These are phyloP conservation scores for Agaricus subrufescens DNA, from an alignment of 768 basidiomycete species.

Conservation along the genomic window DNA sequence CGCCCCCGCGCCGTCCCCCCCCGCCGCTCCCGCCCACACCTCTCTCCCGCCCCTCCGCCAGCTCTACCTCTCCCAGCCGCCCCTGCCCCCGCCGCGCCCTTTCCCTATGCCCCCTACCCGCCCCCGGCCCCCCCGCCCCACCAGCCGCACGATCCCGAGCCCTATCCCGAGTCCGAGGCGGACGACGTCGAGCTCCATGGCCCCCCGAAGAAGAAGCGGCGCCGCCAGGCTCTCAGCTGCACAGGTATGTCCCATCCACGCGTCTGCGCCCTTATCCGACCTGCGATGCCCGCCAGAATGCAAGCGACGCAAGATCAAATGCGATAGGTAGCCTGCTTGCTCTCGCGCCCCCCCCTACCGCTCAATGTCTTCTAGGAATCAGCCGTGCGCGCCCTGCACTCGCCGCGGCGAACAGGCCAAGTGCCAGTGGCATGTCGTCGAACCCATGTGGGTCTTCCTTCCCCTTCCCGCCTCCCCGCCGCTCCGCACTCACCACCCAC, in stretches of 20 bases:
- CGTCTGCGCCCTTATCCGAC: not conserved
- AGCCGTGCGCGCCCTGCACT: constrained; percentile 79
- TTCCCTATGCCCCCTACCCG: constrained; percentile 21
- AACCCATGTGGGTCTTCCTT: constrained; percentile 62
- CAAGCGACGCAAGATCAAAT: constrained; percentile 84
- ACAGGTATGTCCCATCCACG: constrained; percentile 50
- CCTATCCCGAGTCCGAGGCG: constrained; percentile 48
- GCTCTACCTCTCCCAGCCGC: constrained; percentile 60
- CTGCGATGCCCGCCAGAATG: constrained; percentile 47
- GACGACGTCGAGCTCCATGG: constrained; percentile 51
- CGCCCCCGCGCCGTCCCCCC: constrained; percentile 18
- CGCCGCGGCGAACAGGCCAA: constrained; percentile 75
- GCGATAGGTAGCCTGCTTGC: constrained; percentile 59
- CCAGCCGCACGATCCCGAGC: constrained; percentile 22
- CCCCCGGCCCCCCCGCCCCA: constrained; percentile 18
- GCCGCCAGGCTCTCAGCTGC: constrained; percentile 80
- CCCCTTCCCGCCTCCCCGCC: constrained; percentile 13
- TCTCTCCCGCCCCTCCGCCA: constrained; percentile 66
- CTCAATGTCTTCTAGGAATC: constrained; percentile 41
- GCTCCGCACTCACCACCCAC: constrained; percentile 13
- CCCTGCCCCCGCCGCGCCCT: constrained; percentile 25
- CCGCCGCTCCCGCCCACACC: constrained; percentile 23
- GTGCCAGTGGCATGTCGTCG: constrained; percentile 81
- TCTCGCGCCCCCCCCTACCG: constrained; percentile 13
- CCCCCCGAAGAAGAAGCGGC: constrained; percentile 78